Evolutionary conservation across 2,329 filamentous ascomycete species (phyloP).

Genomic region (Aspergillus aculeatinus): DNA sequence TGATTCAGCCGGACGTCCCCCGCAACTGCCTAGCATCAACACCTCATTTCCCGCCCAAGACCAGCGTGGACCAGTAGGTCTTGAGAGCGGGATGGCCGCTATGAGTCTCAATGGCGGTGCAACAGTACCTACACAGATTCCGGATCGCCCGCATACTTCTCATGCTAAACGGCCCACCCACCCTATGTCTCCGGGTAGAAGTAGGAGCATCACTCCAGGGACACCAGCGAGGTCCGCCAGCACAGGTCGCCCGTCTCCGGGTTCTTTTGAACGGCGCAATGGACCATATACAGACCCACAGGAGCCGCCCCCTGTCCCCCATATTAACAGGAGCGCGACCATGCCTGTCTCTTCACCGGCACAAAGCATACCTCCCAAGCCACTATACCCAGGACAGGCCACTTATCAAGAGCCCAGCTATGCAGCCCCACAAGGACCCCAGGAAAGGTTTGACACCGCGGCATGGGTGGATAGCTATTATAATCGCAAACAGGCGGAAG

Average conservation of each 20-base stretch:
- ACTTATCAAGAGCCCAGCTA: conserved; percentile 34
- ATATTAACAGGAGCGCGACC: conserved; percentile 38
- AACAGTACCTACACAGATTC: conserved; percentile 23
- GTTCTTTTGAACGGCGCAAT: conserved; percentile 19
- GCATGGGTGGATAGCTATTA: conserved; percentile 54
- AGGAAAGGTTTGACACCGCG: conserved; percentile 28
- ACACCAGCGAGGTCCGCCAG: conserved; percentile 29
- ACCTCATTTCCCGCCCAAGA: conserved; percentile 40
- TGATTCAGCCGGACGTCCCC: conserved; percentile 30
- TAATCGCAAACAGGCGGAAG: conserved; percentile 47
- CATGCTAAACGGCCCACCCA: conserved; percentile 29
- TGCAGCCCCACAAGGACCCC: conserved; percentile 17
- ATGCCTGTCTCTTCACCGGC: conserved; percentile 31
- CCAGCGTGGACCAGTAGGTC: conserved; percentile 26
- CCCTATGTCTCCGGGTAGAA: conserved; percentile 26
- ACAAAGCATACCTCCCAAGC: conserved; percentile 18
- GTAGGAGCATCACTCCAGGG: conserved; percentile 24
- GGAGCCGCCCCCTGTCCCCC: conserved; percentile 29
- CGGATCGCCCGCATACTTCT: conserved; percentile 41
- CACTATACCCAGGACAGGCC: conserved; percentile 37
- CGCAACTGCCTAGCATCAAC: conserved; percentile 38
- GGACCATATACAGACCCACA: conserved; percentile 29
- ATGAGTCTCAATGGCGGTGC: conserved; percentile 39
- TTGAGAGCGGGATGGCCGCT: conserved; percentile 42
- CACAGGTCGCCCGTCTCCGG: conserved; percentile 21